Evolutionary conservation across 495 filamentous ascomycete genomes (phyloP).

Genomic region (Penicillium cinerascens): DNA sequence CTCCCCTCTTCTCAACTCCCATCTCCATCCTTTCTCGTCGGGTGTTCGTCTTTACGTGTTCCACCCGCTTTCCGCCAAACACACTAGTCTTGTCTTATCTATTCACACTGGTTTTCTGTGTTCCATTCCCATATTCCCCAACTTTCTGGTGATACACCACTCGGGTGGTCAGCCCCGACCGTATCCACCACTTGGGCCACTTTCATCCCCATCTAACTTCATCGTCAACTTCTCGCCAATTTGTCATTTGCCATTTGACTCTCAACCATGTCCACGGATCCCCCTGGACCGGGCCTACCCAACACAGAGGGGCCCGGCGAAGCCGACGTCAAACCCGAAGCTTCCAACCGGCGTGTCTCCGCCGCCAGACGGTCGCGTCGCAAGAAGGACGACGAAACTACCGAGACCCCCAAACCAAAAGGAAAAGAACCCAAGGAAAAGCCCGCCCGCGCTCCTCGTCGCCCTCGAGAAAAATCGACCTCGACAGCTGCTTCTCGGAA

Average conservation of each 20-base stretch:
- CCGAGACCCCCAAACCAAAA: constrained; percentile 12
- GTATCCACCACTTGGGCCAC: background rate
- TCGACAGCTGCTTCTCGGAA: constrained; percentile 37
- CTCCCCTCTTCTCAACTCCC: constrained; percentile 5
- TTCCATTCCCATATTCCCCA: constrained; percentile 4
- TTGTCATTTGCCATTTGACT: constrained; percentile 3
- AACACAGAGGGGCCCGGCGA: constrained; percentile 16
- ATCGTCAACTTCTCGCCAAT: constrained; percentile 3
- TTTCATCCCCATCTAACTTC: background rate
- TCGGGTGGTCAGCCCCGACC: background rate
- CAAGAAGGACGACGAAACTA: constrained; percentile 41
- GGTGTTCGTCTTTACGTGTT: constrained; percentile 20
- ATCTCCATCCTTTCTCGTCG: constrained; percentile 6
- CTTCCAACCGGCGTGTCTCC: constrained; percentile 29
- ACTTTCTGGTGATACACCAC: constrained; percentile 3
- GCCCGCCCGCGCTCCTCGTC: constrained; percentile 38
- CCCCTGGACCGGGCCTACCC: constrained; percentile 8
- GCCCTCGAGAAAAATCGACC: constrained; percentile 39
- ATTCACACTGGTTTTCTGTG: background rate
- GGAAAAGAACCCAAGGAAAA: constrained; percentile 34
- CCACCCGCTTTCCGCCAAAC: background rate
- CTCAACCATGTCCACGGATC: constrained; percentile 22
- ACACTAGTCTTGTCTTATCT: background rate
- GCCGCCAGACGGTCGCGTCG: constrained; percentile 43
- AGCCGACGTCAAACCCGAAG: constrained; percentile 10